Base-by-base conservation (phyloP, 202 grass and related monocot genomes). In the Dendrocalamus latiflorus region DNA sequence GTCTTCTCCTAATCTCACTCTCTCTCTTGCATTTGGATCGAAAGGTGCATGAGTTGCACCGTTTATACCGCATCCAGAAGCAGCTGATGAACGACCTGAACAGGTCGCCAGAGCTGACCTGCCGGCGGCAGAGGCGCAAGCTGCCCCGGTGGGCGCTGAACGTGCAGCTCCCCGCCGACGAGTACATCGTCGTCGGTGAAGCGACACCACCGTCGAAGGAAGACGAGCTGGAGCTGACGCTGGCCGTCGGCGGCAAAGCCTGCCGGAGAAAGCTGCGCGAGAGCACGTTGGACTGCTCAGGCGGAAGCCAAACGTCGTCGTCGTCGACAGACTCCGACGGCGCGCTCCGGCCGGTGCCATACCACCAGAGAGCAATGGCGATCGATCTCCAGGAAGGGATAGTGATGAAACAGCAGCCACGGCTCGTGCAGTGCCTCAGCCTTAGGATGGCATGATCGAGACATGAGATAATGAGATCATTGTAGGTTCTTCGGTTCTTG, bases 41-140 rank as follows among this genome's bases (percentile, higher is more conserved):
- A 30, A 30, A 94, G 96, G 89, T 95, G 57, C 88, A 94, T 37
- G 94, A 97, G 48, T 60, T 97, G 68, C 94, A 97, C 81, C 79
- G 90, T 30, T 63, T 97, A 34, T 97, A 97, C 74, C 84, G 83
- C 72, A 77, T 97, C 72, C 94, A 97, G 83, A 91, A 94, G 76
- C 86, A 90, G 74, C 86, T 97, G 37, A 97, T 94, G 94, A 81
- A 53, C 77, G 85, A 80, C 22, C 59, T 42, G 81, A 79, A 64
- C 18, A 36, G 68, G 56, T 24, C 84, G 38, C 26, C 57, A 24
- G 26, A 86, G 56, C 45, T 84, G 5, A 78, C 72, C 72, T 41
- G 70, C 74, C 20, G 63, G 75, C 76, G 66, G 60, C 78, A 51
- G 55, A 17, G 84, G 78, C 82, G 74, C 73, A 65, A 72, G 83